Percentiles rank a stretch among this genome's conserved stretches.
Evolutionary conservation across 106 monocot genomes (phyloP).

Genomic region (Dendrobium catenatum): DNA sequence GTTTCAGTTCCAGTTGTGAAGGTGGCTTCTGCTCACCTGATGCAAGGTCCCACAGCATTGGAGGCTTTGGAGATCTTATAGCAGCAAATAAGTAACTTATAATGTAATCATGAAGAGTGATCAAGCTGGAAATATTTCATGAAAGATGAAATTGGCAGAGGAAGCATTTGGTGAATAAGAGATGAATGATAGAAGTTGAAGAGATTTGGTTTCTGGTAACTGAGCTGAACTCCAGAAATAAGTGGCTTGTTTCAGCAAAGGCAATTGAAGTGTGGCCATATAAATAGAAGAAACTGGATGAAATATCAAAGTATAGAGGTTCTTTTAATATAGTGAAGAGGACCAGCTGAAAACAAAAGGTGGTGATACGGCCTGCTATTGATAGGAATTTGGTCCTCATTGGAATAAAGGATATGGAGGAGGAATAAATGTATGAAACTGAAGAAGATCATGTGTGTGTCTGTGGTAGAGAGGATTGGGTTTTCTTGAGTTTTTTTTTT

Average conservation of each 20-base stretch:
- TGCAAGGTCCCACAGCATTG: too few relatives aligned
- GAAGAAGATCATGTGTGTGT: neutral
- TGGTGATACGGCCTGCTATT: slow-evolving; percentile 11
- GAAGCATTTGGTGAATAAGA: too few relatives aligned
- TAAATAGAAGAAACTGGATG: slow-evolving; percentile 22
- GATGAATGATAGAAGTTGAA: too few relatives aligned
- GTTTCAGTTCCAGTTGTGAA: slow-evolving; percentile 3
- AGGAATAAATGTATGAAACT: neutral
- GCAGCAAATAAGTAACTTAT: too few relatives aligned
- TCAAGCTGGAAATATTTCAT: too few relatives aligned
- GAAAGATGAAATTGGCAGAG: too few relatives aligned
- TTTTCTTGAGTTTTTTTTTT: too few relatives aligned
- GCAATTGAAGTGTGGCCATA: neutral
- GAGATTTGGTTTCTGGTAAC: too few relatives aligned
- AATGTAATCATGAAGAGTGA: too few relatives aligned
- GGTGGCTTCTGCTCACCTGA: neutral
- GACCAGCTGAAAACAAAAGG: slow-evolving; percentile 21
- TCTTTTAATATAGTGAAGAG: slow-evolving; percentile 23
- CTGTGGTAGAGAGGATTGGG: too few relatives aligned
- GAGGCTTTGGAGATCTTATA: too few relatives aligned
- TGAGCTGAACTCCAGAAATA: neutral
- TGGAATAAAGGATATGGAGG: neutral
- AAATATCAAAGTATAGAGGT: slow-evolving; percentile 1
- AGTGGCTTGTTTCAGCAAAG: neutral
- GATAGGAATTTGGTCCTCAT: slow-evolving; percentile 14